phyloP scores from a whole-genome alignment of 768 basidiomycete genomes.

The Austroboletus festivus region DNA sequence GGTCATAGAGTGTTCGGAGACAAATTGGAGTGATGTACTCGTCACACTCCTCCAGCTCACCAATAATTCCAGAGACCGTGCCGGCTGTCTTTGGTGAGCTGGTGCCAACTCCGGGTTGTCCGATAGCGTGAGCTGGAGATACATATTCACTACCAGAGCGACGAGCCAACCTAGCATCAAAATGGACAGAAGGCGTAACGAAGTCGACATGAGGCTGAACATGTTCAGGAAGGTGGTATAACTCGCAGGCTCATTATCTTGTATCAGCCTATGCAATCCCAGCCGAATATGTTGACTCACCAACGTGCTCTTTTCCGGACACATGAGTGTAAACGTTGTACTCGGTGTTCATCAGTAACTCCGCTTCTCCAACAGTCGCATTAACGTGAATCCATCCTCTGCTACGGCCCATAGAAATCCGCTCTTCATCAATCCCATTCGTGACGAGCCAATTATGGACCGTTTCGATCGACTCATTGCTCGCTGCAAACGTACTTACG shows the following conservation, averaged over 20 bases:
- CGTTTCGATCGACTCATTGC: slow-evolving; percentile 17
- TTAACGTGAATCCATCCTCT: slow-evolving; percentile 29
- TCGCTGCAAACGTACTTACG: slow-evolving; percentile 26
- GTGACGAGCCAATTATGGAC: slow-evolving; percentile 29
- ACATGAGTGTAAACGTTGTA: slow-evolving; percentile 31
- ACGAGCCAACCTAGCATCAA: slow-evolving; percentile 21
- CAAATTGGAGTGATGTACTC: slow-evolving; percentile 31
- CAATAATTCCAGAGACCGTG: slow-evolving; percentile 8
- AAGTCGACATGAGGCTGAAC: slow-evolving; percentile 34
- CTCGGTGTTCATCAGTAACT: slow-evolving; percentile 30
- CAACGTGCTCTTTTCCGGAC: slow-evolving; percentile 26
- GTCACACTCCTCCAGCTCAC: slow-evolving; percentile 20
- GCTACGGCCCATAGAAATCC: slow-evolving; percentile 13
- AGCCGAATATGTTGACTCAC: slow-evolving; percentile 8
- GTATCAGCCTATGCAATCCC: background rate
- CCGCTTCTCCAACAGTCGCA: slow-evolving; percentile 31
- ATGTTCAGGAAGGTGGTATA: slow-evolving; percentile 32
- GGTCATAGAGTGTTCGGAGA: slow-evolving; percentile 27
- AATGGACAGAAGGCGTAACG: slow-evolving; percentile 36
- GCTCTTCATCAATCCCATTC: slow-evolving; percentile 23
- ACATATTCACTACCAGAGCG: slow-evolving; percentile 7
- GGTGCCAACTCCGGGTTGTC: slow-evolving; percentile 10
- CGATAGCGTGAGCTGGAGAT: slow-evolving; percentile 12
- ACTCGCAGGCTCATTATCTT: slow-evolving; percentile 25
- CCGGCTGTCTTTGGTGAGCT: slow-evolving; percentile 15